Evolutionary conservation across 2,329 filamentous ascomycete genomes (phyloP).

Genomic region (Cordyceps cicadae): DNA sequence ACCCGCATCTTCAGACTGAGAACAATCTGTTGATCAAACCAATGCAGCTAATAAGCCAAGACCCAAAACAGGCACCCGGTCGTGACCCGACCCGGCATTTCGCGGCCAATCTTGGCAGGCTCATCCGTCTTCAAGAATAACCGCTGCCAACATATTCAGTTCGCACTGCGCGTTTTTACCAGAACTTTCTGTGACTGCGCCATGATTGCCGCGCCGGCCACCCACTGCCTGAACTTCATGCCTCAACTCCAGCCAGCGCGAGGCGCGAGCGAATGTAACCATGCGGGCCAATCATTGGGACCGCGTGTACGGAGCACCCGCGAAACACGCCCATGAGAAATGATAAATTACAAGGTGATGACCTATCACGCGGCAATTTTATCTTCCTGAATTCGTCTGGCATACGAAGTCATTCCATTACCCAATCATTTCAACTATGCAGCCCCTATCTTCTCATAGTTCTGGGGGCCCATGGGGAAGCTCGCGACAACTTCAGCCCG

Average conservation of each 20-base stretch:
- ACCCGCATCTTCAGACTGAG: not conserved
- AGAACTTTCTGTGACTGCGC: not conserved
- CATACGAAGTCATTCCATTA: not conserved
- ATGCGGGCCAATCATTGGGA: not conserved
- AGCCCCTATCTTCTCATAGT: not conserved
- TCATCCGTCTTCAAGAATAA: not conserved
- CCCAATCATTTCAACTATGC: slow-evolving; percentile 4
- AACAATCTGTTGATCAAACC: not conserved
- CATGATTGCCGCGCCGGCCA: not conserved
- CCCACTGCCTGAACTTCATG: not conserved
- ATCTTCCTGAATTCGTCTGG: not conserved
- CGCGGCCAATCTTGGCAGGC: not conserved
- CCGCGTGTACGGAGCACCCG: not conserved
- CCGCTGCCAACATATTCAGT: not conserved
- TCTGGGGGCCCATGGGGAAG: slow-evolving; percentile 3
- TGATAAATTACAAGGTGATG: not conserved
- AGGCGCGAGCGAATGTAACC: not conserved
- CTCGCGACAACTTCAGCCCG: not conserved
- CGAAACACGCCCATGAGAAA: not conserved
- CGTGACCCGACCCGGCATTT: not conserved
- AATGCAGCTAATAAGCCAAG: not conserved
- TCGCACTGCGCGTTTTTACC: not conserved
- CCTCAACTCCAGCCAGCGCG: not conserved
- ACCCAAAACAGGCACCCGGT: not conserved
- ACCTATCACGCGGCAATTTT: not conserved